A percentile compares a stretch with the other conserved stretches of the same genome.
Conservation (phyloP, 1,284 basidiomycete genomes). For the Heliocybe sulcata region DNA sequence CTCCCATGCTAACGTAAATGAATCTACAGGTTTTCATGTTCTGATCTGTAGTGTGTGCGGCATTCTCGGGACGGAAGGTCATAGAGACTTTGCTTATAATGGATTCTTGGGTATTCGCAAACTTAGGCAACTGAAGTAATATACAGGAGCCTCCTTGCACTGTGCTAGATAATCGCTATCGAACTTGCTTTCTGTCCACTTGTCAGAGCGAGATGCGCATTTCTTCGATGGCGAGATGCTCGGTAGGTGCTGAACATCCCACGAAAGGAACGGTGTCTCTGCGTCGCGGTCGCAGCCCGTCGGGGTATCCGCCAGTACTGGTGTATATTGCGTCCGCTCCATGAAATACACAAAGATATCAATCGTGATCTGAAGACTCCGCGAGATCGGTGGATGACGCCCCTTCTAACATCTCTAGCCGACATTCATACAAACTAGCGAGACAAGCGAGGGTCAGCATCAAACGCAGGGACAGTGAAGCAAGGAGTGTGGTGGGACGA, state of each 20-base stretch:
- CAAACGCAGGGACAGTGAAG: neutral
- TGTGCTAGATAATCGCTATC: too few relatives aligned
- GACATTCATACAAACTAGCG: slow-evolving; percentile 50
- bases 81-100: neutral
- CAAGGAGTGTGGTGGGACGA: neutral
- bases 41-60: slow-evolving; percentile 21
- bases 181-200: too few relatives aligned
- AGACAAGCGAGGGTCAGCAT: neutral
- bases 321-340: too few relatives aligned
- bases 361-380: neutral
- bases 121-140: neutral
- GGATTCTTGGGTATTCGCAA: neutral
- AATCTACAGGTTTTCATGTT: slow-evolving; percentile 52
- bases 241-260: too few relatives aligned
- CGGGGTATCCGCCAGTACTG: too few relatives aligned
- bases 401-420: slow-evolving; percentile 38
- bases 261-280: too few relatives aligned
- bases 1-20: slow-evolving; percentile 5
- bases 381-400: neutral
- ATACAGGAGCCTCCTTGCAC: neutral
- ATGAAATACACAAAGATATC: too few relatives aligned
- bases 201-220: too few relatives aligned
- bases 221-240: too few relatives aligned
- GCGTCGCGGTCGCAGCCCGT: too few relatives aligned
- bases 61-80: neutral